phyloP scores from a whole-genome alignment of 768 basidiomycete genomes.

The Lentinula boryana region DNA sequence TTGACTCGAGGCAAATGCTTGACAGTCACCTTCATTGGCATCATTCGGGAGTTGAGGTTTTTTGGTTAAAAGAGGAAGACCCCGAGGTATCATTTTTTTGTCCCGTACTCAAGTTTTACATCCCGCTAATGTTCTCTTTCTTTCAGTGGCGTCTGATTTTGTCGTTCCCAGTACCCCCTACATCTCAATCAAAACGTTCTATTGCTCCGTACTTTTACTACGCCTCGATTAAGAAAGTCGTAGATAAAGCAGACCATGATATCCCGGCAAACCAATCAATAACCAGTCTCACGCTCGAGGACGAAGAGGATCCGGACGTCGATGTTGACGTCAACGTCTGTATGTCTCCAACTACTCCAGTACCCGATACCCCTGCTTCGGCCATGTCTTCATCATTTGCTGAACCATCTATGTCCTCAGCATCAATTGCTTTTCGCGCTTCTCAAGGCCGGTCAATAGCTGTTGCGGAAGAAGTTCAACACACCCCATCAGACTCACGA shows the following conservation, averaged over 20 bases:
- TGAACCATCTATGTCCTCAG: background rate
- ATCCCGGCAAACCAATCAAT: background rate
- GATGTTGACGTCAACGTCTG: background rate
- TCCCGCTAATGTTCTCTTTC: background rate
- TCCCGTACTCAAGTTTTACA: background rate
- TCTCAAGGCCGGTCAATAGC: background rate
- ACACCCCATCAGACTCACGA: background rate
- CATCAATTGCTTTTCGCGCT: background rate
- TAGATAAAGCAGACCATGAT: background rate
- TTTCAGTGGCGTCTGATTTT: constrained; percentile 1
- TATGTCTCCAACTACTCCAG: background rate
- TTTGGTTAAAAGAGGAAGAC: constrained; percentile 2
- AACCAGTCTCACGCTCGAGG: background rate
- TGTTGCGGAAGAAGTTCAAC: background rate
- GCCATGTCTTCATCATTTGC: background rate
- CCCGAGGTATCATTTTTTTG: background rate
- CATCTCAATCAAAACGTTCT: background rate
- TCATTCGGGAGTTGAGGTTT: constrained; percentile 1
- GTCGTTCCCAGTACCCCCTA: background rate
- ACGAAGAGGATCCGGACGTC: background rate
- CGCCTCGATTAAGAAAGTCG: background rate
- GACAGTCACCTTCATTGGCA: constrained; percentile 6
- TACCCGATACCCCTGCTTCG: background rate
- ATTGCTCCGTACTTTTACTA: background rate
- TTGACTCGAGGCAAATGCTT: constrained; percentile 7